Base-by-base conservation (phyloP, 352 stramenopile genomes). In the Globisporangium mamillatum region DNA sequence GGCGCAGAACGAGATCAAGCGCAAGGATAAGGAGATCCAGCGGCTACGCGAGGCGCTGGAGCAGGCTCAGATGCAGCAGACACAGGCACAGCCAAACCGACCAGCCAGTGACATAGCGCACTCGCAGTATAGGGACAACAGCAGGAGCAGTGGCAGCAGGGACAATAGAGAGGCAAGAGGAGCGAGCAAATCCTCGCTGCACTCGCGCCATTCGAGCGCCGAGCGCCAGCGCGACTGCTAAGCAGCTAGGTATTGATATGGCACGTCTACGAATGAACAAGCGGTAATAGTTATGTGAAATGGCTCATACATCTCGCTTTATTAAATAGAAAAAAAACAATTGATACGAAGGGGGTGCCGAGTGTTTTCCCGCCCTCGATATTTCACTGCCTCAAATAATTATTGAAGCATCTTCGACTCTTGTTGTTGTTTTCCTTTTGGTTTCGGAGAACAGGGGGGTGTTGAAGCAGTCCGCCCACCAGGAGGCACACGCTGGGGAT, bases 11-110 rank as follows among this genome's bases (percentile, higher is more conserved):
- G 87, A 95, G 64, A 74, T 95, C 55, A 75, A 77, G 46, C 87
- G 87, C 58, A 95, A 95, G 69, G 84, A 92, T 62, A 86, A 82
- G 36, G 81, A 93, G 67, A 93, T 95, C 67, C 76, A 86, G 67
- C 76, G 80, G 0, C 73, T 95, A 27, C 81, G 87, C 24, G 78
- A 81, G 27, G 74, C 72, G 52, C 64, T 92, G 20, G 73, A 84
- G 54, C 34, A 38, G 3, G 10, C 58, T 18, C 29, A 48, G 12
- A n/a, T 38, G 38, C 36, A 64, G 16, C 36, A 64, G 16, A 7
- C 10, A 24, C 55, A 60, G 18, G 18, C 16, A 12, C 20, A 32
- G 3, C 29, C 55, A 60, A 22, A 27, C 8, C 50, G 20, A 46
- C 29, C 55, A 32, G 8, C 22, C 36, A 53, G 52, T 32, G 55